Percentiles rank a stretch among this genome's conserved stretches.
Conservation (phyloP, 1,139 yeast species). For the Kodamaea sp. region DNA sequence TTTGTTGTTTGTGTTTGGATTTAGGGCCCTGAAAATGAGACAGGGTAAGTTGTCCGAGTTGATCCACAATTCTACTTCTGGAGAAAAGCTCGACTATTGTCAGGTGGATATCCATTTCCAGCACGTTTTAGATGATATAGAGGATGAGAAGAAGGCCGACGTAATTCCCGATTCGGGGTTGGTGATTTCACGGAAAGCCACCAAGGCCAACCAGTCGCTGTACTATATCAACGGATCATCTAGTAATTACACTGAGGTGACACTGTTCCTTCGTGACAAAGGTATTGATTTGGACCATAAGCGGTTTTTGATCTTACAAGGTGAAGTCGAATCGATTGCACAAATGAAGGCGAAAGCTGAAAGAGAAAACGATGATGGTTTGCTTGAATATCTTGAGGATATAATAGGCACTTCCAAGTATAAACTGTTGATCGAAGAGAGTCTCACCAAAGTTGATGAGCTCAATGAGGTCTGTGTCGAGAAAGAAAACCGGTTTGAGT, state of each 20-base stretch:
- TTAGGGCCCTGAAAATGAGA: conserved; percentile 94
- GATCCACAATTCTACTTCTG: conserved; percentile 81
- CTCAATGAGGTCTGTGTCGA: conserved; percentile 79
- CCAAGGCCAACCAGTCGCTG: conserved; percentile 71
- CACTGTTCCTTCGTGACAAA: conserved; percentile 68
- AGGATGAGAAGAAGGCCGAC: conserved; percentile 32
- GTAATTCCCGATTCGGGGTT: conserved; percentile 59
- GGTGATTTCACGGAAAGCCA: conserved; percentile 79
- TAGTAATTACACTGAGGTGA: conserved; percentile 80
- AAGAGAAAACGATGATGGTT: conserved; percentile 87
- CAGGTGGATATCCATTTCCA: conserved; percentile 92
- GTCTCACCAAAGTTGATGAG: conserved; percentile 59
- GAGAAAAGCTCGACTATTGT: conserved; percentile 68
- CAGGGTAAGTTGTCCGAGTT: conserved; percentile 89
- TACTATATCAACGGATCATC: conserved; percentile 72
- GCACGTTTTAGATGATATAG: conserved; percentile 66
- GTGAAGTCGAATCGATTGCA: conserved; percentile 97
- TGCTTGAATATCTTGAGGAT: conserved; percentile 91
- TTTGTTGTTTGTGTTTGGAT: conserved; percentile 93
- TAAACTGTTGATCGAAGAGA: conserved; percentile 72
- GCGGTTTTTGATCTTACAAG: conserved; percentile 90
- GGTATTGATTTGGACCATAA: conserved; percentile 96
- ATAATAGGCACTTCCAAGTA: conserved; percentile 92
- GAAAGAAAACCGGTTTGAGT: conserved; percentile 75
- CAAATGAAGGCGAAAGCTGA: conserved; percentile 99